These are phyloP conservation scores for Fusarium marasasianum DNA, from an alignment of 2,329 filamentous ascomycete genomes.

Conservation along the genomic window DNA sequence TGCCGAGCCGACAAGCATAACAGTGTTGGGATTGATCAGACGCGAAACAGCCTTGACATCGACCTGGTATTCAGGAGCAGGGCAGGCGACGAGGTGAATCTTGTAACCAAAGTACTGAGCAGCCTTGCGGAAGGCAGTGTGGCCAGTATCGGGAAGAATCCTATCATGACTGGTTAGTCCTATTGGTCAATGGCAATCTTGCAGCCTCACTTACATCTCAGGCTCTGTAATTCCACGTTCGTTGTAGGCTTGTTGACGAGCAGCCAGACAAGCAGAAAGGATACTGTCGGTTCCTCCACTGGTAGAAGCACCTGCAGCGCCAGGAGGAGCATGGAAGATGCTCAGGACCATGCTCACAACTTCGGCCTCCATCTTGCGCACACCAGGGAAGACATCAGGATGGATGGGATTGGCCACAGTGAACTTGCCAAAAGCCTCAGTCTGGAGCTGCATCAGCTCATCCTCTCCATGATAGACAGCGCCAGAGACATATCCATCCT, in stretches of 20 bases:
- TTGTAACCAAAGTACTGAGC: constrained; percentile 97
- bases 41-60: constrained; percentile 80
- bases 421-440: constrained; percentile 92
- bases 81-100: constrained; percentile 86
- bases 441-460: constrained; percentile 83
- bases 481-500: constrained; percentile 92
- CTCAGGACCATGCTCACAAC: constrained; percentile 93
- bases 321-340: constrained; percentile 89
- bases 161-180: constrained; percentile 53
- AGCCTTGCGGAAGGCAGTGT: constrained; percentile 97
- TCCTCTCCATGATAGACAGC: constrained; percentile 96
- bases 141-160: constrained; percentile 93
- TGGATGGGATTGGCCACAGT: constrained; percentile 97
- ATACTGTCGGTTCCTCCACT: constrained; percentile 97
- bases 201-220: constrained; percentile 76
- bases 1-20: constrained; percentile 91
- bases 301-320: constrained; percentile 87
- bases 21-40: constrained; percentile 92
- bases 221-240: constrained; percentile 92
- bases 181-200: neutral
- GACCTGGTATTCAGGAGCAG: constrained; percentile 85
- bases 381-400: constrained; percentile 96
- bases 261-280: constrained; percentile 91
- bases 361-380: constrained; percentile 99
- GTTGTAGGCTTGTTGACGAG: constrained; percentile 85